These are phyloP conservation scores for Arabidopsis suecica DNA, from an alignment of 345 rosid species.

Conservation along the genomic window DNA sequence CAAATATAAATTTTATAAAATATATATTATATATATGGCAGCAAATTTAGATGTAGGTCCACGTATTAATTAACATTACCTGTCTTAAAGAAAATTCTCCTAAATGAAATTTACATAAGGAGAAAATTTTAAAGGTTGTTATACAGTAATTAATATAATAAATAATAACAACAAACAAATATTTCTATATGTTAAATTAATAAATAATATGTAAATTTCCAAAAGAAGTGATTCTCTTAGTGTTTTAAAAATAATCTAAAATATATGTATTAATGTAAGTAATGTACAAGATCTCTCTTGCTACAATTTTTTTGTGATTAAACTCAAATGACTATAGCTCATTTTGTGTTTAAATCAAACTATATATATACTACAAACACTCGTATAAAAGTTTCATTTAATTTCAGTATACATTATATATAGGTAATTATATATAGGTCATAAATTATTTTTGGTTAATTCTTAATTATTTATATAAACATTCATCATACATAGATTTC, in stretches of 20 bases:
- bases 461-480: too few relatives aligned
- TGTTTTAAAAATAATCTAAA: not conserved
- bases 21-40: not conserved
- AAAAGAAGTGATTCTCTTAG: not conserved
- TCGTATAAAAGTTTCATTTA: too few relatives aligned
- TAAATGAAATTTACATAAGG: not conserved
- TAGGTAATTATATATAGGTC: too few relatives aligned
- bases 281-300: not conserved
- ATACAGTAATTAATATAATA: not conserved
- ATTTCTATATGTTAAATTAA: not conserved
- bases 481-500: too few relatives aligned
- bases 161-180: not conserved
- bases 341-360: too few relatives aligned
- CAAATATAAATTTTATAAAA: not conserved
- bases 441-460: too few relatives aligned
- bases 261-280: not conserved
- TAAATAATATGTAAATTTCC: not conserved
- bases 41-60: not conserved
- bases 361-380: too few relatives aligned
- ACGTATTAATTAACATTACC: not conserved
- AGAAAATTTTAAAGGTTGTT: not conserved
- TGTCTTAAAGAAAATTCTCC: not conserved
- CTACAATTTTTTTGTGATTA: too few relatives aligned
- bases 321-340: too few relatives aligned
- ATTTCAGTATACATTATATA: too few relatives aligned